Evolutionary conservation across 768 basidiomycete species (phyloP).

Genomic region (Lactifluus subvellereus): DNA sequence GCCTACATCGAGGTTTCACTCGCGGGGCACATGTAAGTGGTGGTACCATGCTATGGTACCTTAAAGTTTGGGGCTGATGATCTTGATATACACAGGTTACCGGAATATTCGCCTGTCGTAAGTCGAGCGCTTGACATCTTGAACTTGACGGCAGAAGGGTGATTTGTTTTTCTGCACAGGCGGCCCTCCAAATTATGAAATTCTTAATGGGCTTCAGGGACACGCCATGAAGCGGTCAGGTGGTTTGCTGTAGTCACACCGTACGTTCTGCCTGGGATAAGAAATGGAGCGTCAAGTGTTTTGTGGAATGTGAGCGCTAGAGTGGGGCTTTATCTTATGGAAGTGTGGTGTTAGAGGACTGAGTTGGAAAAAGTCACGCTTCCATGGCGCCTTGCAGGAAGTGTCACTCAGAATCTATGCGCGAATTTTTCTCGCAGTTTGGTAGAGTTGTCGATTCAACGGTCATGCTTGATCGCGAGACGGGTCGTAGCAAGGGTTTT

Average conservation of each 20-base stretch:
- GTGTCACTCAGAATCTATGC: constrained; percentile 91
- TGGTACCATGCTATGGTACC: not conserved
- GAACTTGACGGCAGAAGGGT: not conserved
- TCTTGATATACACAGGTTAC: constrained; percentile 42
- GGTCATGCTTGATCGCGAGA: constrained; percentile 96
- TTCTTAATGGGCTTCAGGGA: constrained; percentile 59
- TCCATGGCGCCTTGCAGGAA: constrained; percentile 53
- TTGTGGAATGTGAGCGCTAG: not conserved
- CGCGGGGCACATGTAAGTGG: constrained; percentile 65
- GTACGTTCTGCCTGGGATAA: not conserved
- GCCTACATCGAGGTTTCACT: constrained; percentile 62
- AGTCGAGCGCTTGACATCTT: constrained; percentile 26
- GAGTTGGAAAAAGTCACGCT: not conserved
- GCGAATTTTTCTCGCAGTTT: constrained; percentile 86
- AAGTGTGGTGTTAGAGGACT: not conserved
- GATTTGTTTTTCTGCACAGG: constrained; percentile 32
- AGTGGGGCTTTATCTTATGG: not conserved
- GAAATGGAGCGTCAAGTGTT: not conserved
- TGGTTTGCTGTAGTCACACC: too few relatives aligned
- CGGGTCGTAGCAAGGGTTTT: constrained; percentile 90
- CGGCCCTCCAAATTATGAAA: constrained; percentile 65
- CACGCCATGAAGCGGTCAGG: constrained; percentile 33
- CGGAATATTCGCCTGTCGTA: constrained; percentile 60
- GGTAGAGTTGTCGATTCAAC: constrained; percentile 95
- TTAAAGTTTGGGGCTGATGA: not conserved